These are phyloP conservation scores for Coprinellus aureogranulatus DNA, from an alignment of 768 basidiomycete genomes.

Conservation along the genomic window DNA sequence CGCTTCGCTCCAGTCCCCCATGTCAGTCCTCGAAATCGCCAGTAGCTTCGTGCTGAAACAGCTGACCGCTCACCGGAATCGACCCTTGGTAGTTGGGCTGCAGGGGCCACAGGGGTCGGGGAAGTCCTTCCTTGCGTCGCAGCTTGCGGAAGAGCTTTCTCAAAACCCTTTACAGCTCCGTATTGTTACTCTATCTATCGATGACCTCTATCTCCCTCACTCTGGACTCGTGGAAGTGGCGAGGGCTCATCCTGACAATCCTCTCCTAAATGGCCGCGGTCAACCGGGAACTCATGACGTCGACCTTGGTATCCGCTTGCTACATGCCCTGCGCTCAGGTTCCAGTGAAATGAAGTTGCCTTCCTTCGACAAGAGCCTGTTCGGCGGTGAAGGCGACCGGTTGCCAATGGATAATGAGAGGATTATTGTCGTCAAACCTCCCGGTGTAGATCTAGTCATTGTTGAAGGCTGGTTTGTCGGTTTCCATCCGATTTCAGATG, in stretches of 20 bases:
- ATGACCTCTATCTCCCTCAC: slow-evolving; percentile 85
- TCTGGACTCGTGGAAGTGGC: slow-evolving; percentile 57
- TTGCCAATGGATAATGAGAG: slow-evolving; percentile 41
- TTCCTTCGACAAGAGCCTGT: slow-evolving; percentile 83
- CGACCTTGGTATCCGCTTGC: slow-evolving; percentile 52
- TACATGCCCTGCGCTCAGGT: slow-evolving; percentile 47
- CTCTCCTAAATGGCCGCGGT: slow-evolving; percentile 77
- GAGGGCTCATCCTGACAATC: slow-evolving; percentile 51
- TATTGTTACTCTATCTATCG: slow-evolving; percentile 69
- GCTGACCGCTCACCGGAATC: slow-evolving; percentile 13
- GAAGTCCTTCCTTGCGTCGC: slow-evolving; percentile 76
- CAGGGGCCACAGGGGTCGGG: slow-evolving; percentile 96
- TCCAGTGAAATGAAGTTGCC: slow-evolving; percentile 60
- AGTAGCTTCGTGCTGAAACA: slow-evolving; percentile 29
- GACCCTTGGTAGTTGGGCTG: slow-evolving; percentile 78
- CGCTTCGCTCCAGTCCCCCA: slow-evolving; percentile 12
- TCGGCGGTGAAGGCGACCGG: slow-evolving; percentile 83
- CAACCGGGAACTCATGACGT: slow-evolving; percentile 93
- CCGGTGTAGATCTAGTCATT: slow-evolving; percentile 70
- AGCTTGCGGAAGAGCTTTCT: slow-evolving; percentile 44
- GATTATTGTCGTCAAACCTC: slow-evolving; percentile 38
- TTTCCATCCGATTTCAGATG: slow-evolving; percentile 60
- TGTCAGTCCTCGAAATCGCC: slow-evolving; percentile 36
- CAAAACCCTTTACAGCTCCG: slow-evolving; percentile 48
- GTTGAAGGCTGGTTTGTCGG: slow-evolving; percentile 97